Evolutionary conservation across 768 basidiomycete species (phyloP), one percentile per base, ranked within the genome.

Genomic region (Podaxis rugospora): DNA sequence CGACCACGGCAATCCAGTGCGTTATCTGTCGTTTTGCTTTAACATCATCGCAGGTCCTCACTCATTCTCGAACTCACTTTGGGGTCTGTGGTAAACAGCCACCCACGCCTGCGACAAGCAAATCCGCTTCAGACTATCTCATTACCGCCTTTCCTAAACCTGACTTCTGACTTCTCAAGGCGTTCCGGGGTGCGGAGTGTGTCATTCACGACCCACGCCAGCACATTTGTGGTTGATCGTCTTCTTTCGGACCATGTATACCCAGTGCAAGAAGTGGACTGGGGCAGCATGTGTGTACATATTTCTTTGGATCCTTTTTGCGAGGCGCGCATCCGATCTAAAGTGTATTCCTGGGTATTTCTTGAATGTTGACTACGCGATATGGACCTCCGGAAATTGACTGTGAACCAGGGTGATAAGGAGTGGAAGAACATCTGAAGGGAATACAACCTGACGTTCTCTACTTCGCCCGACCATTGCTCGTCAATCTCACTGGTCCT

Each of bases 1-100:
- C 46, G 67, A 59, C 23, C 69, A 66, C 62, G 55, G 66, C n/a
- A 61, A 64, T 50, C 55, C 66, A 46, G 68, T 69, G 52, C 27
- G 66, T 44, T 66, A 21, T 16, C n/a, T 32, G 16, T 28, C 44
- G 50, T 53, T 18, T 16, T 11, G 51, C 40, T 49, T 55, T 44
- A 9, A n/a, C 36, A 23, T 13, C 18, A 37, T 2, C 37, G 52
- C 16, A 21, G 36, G n/a, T n/a, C n/a, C n/a, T n/a, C n/a, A n/a
- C n/a, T n/a, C n/a, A n/a, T n/a, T n/a, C n/a, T n/a, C n/a, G n/a
- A n/a, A 49, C 32, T 57, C 9, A n/a, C 28, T 46, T 32, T 39
- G 23, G 28, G 32, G 14, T 44, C 13, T 51, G 2, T 32, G 7
- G 27, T 51, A 18, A 39, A 23, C 47, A 57, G 56, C 46, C 47